Percentiles rank a stretch among this genome's conserved stretches.
Conservation (phyloP, 2,329 filamentous ascomycete genomes). For the Chrysosporium queenslandicum region DNA sequence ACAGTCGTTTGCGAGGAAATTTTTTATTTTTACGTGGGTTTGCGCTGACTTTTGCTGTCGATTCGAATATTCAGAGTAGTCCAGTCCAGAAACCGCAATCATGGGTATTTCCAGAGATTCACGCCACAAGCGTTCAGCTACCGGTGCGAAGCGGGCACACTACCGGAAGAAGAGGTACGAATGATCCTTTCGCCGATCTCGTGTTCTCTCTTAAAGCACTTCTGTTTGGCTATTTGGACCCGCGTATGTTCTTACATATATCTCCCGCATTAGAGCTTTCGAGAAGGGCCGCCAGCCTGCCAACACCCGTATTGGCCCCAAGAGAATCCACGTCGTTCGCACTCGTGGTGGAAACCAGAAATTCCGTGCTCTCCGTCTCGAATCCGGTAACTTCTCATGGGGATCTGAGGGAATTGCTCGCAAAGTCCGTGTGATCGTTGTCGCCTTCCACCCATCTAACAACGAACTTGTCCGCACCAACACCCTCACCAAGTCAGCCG, state of each 20-base stretch:
- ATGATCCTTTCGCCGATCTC: slow-evolving; percentile 44
- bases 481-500: slow-evolving; percentile 97
- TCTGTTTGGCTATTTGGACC: slow-evolving; percentile 45
- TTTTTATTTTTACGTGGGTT: neutral
- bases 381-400: slow-evolving; percentile 99
- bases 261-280: slow-evolving; percentile 83
- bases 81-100: slow-evolving; percentile 60
- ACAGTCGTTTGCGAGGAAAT: neutral
- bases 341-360: slow-evolving; percentile 98
- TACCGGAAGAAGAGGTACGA: slow-evolving; percentile 59
- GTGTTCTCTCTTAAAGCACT: slow-evolving; percentile 9
- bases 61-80: slow-evolving; percentile 25
- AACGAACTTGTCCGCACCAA: slow-evolving; percentile 99
- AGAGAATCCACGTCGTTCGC: slow-evolving; percentile 94
- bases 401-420: slow-evolving; percentile 94
- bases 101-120: slow-evolving; percentile 99
- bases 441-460: slow-evolving; percentile 99
- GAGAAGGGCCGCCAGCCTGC: slow-evolving; percentile 98
- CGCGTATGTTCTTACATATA: slow-evolving; percentile 50
- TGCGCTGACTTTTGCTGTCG: slow-evolving; percentile 9
- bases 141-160: slow-evolving; percentile 93
- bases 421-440: slow-evolving; percentile 98
- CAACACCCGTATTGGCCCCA: slow-evolving; percentile 97
- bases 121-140: slow-evolving; percentile 98
- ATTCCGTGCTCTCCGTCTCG: slow-evolving; percentile 97